Evolutionary conservation across 2,329 filamentous ascomycete species (phyloP).

Genomic region (Pseudocercospora vitis): DNA sequence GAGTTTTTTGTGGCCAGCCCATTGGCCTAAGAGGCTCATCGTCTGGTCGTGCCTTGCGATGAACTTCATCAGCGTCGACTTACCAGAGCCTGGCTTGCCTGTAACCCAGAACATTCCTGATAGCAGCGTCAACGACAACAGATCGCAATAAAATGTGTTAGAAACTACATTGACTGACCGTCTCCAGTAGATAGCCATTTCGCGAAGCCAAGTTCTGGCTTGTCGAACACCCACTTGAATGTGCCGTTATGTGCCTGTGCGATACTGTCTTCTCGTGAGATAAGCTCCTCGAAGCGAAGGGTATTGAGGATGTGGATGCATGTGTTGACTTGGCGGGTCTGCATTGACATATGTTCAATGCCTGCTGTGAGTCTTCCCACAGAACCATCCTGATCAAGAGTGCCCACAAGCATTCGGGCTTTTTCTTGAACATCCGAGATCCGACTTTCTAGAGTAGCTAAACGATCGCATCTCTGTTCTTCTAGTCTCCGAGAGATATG

Average conservation of each 20-base stretch:
- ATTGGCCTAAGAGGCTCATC: background rate
- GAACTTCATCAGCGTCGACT: conserved; percentile 22
- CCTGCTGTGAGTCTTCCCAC: no score
- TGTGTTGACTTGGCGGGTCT: background rate
- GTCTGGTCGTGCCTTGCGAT: background rate
- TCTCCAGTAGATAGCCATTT: no score
- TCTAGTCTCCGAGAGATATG: no score
- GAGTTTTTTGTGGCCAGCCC: background rate
- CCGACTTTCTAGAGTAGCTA: no score
- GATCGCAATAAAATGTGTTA: no score
- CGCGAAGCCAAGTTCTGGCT: background rate
- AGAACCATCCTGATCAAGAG: no score
- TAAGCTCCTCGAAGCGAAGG: background rate
- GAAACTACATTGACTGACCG: no score
- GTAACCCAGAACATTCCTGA: conserved; percentile 13
- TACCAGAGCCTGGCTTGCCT: conserved; percentile 20
- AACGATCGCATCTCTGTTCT: no score
- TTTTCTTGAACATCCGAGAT: no score
- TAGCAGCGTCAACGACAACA: background rate
- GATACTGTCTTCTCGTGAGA: background rate
- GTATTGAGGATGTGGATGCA: background rate
- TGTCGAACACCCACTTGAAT: background rate
- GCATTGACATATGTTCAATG: background rate
- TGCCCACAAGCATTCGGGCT: no score
- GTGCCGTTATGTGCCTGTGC: background rate